Evolutionary conservation across 257 asterid species (phyloP), one percentile per base, ranked within the genome.

Genomic region (Scutellaria galericulata): DNA sequence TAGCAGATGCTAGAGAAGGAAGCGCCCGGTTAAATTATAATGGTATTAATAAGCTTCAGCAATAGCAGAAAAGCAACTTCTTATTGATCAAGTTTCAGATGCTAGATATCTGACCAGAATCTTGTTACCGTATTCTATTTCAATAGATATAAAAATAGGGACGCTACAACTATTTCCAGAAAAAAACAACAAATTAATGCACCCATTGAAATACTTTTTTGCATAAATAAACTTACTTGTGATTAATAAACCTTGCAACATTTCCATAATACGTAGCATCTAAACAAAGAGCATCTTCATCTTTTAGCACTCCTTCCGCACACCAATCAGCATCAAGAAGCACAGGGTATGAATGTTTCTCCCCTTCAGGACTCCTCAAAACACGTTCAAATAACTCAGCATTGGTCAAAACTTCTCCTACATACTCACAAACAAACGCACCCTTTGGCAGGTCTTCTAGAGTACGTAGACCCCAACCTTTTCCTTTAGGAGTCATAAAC

Each of bases 381-480:
- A 88, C 85, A 67, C 99, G 97, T 50, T 88, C 95, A 72, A 83
- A 91, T 60, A 89, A 88, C 83, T 94, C 99, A 1, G 83, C 64
- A 15, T 82, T 89, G 27, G 99, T 95, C 59, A 95, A 79, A 71
- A 95, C 85, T 81, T 95, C 99, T 80, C 99, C 99, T 58, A 92
- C 96, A 72, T 92, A 95, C 74, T 95, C 99, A 66, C 99, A 95
- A 45, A 95, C 95, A 83, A 95, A 95, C 1, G 97, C 91, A 58
- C 99, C 99, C 77, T 80, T 87, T 9, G 99, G 97, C 68, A 95
- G 85, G 82, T 95, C 97, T 85, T 92, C 97, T n/a, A 90, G 86
- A 31, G 96, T 95, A 57, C 96, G 98, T 59, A 95, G 80, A 47
- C 99, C 99, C 99, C 99, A 95, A 10, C 99, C 99, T 78, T 92